phyloP scores from a whole-genome alignment of 2,329 filamentous ascomycete genomes.

The Fusarium newnesense region DNA sequence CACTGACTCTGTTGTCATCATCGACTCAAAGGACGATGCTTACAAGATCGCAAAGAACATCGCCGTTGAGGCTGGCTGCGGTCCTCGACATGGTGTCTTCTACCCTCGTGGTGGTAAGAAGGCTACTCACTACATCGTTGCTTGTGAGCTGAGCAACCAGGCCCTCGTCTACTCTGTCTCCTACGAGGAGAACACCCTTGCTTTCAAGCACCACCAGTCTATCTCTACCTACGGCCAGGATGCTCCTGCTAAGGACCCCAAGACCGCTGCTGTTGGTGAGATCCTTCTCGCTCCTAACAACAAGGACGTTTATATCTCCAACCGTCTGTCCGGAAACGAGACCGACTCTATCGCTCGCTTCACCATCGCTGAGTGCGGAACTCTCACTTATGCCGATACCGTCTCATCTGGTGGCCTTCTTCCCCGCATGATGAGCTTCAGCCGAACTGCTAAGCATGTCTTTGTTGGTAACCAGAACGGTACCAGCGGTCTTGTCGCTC shows the following conservation, averaged over 20 bases:
- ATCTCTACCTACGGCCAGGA: slow-evolving; percentile 55
- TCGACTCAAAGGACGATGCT: slow-evolving; percentile 55
- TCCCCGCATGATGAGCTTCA: slow-evolving; percentile 60
- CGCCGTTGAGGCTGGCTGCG: slow-evolving; percentile 51
- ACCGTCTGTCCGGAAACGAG: slow-evolving; percentile 57
- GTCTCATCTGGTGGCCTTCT: slow-evolving; percentile 49
- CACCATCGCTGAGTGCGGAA: slow-evolving; percentile 45
- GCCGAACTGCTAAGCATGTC: slow-evolving; percentile 50
- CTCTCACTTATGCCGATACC: slow-evolving; percentile 49
- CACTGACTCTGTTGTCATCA: slow-evolving; percentile 57
- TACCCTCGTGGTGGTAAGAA: slow-evolving; percentile 48
- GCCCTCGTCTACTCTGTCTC: slow-evolving; percentile 55
- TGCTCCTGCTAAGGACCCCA: slow-evolving; percentile 49
- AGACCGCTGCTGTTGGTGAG: slow-evolving; percentile 57
- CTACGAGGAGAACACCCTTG: slow-evolving; percentile 51
- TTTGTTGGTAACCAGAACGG: slow-evolving; percentile 62
- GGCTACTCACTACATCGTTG: slow-evolving; percentile 59
- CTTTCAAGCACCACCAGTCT: slow-evolving; percentile 50
- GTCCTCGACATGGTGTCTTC: slow-evolving; percentile 63
- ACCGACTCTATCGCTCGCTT: slow-evolving; percentile 62
- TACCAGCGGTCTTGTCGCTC: slow-evolving; percentile 52
- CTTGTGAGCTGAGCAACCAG: slow-evolving; percentile 58
- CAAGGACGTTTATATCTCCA: slow-evolving; percentile 61
- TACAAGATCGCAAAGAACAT: slow-evolving; percentile 52
- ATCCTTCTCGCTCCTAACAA: slow-evolving; percentile 55